Evolutionary conservation across 2,329 filamentous ascomycete species (phyloP).

Genomic region (Mycogone perniciosa): DNA sequence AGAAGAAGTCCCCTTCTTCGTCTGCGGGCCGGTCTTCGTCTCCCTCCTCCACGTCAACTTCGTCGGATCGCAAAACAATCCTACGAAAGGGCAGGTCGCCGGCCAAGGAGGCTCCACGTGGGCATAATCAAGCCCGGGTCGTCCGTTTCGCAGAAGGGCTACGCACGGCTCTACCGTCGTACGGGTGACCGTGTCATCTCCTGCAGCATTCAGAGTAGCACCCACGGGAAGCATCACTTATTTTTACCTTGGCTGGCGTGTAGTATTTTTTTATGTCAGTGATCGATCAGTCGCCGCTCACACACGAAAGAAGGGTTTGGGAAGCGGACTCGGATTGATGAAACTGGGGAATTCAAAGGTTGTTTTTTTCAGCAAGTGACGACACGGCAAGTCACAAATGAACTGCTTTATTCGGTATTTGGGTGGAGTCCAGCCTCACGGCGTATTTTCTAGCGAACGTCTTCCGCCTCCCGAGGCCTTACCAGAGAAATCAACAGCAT

Average conservation of each 20-base stretch:
- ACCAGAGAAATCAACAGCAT: constrained; percentile 20
- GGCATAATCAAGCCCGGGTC: constrained; percentile 32
- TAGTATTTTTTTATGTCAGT: constrained; percentile 8
- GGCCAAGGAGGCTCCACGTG: constrained; percentile 28
- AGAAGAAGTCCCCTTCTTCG: constrained; percentile 36
- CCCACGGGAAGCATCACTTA: constrained; percentile 5
- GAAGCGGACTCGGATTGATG: constrained; percentile 8
- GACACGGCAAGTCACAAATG: constrained; percentile 25
- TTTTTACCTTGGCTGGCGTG: constrained; percentile 11
- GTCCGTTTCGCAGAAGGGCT: constrained; percentile 38
- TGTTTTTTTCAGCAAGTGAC: constrained; percentile 25
- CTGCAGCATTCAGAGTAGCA: constrained; percentile 10
- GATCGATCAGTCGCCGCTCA: constrained; percentile 8
- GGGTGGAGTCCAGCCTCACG: constrained; percentile 16
- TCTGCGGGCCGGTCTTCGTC: constrained; percentile 58
- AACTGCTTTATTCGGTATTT: constrained; percentile 20
- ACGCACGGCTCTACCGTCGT: constrained; percentile 31
- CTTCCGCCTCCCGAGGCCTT: constrained; percentile 21
- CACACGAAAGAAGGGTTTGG: constrained; percentile 1
- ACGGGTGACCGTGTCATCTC: constrained; percentile 27
- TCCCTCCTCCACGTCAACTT: constrained; percentile 37
- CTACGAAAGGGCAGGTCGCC: constrained; percentile 37
- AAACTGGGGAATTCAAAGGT: constrained; percentile 15
- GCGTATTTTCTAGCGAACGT: constrained; percentile 24
- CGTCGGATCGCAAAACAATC: constrained; percentile 37